Evolutionary conservation across 1,139 yeast species (phyloP), one percentile per base, ranked within the genome.

Genomic region (Kluyveromyces sp.): DNA sequence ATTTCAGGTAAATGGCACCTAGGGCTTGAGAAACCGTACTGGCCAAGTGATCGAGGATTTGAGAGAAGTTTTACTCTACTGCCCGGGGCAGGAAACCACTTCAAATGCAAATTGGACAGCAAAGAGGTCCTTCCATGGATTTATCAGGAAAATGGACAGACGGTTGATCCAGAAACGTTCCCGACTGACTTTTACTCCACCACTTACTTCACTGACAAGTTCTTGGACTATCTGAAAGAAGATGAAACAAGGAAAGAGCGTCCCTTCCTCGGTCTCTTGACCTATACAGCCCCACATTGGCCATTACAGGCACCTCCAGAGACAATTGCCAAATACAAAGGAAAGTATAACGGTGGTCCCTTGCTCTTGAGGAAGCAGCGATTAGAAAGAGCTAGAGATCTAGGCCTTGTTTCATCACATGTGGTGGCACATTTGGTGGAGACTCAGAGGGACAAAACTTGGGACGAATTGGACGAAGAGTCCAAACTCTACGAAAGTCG

Each of bases 201-300:
- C 1, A 60, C 67, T 25, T 67, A 58, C 46, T 76, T 67, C 57
- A 73, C 79, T 4, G 67, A 66, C 42, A 72, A 67, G 49, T 68
- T 69, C 12, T 52, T 74, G 37, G 69, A 69, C 38, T 68, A 60
- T 39, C 55, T 71, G 43, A 49, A 61, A 6, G 52, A 52, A 26
- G 58, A 65, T 26, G 60, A 63, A 12, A 49, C 46, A 1, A 55
- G 73, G 39, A 48, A 54, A 2, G 70, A 60, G n/a, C 58, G 70
- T 48, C 81, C 81, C 7, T 77, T 74, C 48, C 73, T 75, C 49
- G 78, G 77, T 1, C 60, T 67, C 38, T 58, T 76, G 45, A 75
- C 81, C 1, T 75, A 73, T 49, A 75, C 80, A 3, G 80, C 81
- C 1, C 81, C 81, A 2, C 81, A 76, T 55, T 77, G 81, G 81